A percentile compares a stretch with the other conserved stretches of the same genome.
Conservation (phyloP, 2,329 filamentous ascomycete genomes). For the Meredithiella fracta region DNA sequence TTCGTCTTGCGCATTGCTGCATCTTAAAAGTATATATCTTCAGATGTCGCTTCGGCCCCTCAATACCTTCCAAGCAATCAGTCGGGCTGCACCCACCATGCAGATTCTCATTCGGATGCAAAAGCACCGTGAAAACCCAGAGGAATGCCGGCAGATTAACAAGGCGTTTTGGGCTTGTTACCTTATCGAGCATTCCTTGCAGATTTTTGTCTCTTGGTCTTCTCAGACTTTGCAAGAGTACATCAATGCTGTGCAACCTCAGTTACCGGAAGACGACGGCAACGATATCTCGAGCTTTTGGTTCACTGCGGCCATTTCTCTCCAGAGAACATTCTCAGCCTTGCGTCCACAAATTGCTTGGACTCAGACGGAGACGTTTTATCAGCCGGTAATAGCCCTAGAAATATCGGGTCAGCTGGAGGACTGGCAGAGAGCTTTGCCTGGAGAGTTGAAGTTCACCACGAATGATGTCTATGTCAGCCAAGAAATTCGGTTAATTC, state of each 20-base stretch:
- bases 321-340: constrained; percentile 16
- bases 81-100: constrained; percentile 10
- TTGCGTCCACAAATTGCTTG: constrained; percentile 14
- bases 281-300: constrained; percentile 15
- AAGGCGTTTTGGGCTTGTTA: constrained; percentile 18
- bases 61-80: constrained; percentile 16
- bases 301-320: constrained; percentile 16
- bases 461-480: constrained; percentile 13
- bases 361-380: constrained; percentile 15
- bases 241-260: not conserved
- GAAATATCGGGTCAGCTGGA: constrained; percentile 15
- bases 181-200: constrained; percentile 17
- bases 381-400: constrained; percentile 15
- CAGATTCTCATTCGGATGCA: constrained; percentile 10
- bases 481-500: not conserved
- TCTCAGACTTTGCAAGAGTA: constrained; percentile 15
- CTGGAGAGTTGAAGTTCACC: constrained; percentile 1
- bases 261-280: not conserved
- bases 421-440: constrained; percentile 15
- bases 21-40: constrained; percentile 16
- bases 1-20: constrained; percentile 14
- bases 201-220: constrained; percentile 16
- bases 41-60: constrained; percentile 16
- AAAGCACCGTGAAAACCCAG: not conserved
- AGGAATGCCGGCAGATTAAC: constrained; percentile 11